Base-by-base conservation (phyloP, 2,329 filamentous ascomycete species). In the Colletotrichum echinochloae region DNA sequence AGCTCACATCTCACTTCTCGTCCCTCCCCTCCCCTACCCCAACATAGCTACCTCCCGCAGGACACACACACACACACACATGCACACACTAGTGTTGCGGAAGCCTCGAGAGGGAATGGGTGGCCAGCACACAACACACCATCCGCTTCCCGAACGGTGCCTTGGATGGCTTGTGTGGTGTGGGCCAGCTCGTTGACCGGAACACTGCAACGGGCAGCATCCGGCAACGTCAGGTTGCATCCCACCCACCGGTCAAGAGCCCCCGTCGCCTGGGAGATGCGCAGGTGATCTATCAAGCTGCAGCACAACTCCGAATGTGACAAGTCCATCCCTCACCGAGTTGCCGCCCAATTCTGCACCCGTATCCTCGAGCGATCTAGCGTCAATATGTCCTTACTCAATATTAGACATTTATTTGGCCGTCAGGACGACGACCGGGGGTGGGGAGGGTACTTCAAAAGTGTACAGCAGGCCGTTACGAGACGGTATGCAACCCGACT, bases 261-360 rank as follows among this genome's bases (percentile, higher is more conserved):
- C 57, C 64, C 67, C 59, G 57, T 59, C 52, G 51, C 51, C 59
- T 63, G 57, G 65, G 35, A 68, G 39, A 67, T 62, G 64, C 46
- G 65, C 68, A 62, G 56, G 44, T 71, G 68, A 71, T 52, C 64
- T 64, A 68, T 71, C 64, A 66, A 56, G 35, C 59, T 67, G 65
- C 65, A 67, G 37, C 23, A 7, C 39, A 49, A 39, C 49, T 16
- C 39, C 66, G 51, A 71, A 71, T 67, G 52, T 71, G 68, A 71
- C 65, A 68, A 51, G 68, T 60, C 65, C 57, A 67, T 57, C 57
- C 44, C 48, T 61, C 39, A 37, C 66, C 60, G 26, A 37, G 49
- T 46, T 23, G 9, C 65, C 41, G 26, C 60, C 60, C 35, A 62
- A 52, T 54, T 14, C 35, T 62, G 60, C 60, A 61, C 37, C 26